Conservation (phyloP, 2,329 filamentous ascomycete species). For the Fulvia fulva region DNA sequence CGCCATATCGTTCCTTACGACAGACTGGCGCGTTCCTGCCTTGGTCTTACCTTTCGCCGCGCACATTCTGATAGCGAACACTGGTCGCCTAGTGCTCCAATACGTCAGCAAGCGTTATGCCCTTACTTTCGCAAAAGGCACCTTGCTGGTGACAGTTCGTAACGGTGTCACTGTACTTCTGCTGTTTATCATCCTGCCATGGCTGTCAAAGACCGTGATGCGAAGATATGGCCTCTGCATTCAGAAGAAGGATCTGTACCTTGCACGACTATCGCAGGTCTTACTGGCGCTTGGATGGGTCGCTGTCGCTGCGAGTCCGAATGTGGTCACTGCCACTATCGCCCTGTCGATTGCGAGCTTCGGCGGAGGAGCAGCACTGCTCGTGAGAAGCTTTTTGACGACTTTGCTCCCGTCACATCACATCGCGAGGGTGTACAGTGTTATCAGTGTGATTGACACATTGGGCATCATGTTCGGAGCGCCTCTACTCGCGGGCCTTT, state of each 20-base stretch:
- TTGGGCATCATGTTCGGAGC: constrained; percentile 46
- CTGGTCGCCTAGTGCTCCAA: constrained; percentile 44
- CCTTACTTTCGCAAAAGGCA: constrained; percentile 41
- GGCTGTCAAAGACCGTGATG: constrained; percentile 23
- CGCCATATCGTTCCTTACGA: constrained; percentile 28
- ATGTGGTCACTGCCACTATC: constrained; percentile 22
- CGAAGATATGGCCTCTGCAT: constrained; percentile 17
- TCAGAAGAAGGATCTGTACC: constrained; percentile 31
- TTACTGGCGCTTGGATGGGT: constrained; percentile 28
- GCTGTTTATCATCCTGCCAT: constrained; percentile 32
- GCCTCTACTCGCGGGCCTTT: constrained; percentile 47
- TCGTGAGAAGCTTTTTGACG: constrained; percentile 51
- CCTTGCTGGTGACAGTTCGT: constrained; percentile 32
- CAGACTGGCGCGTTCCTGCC: constrained; percentile 31
- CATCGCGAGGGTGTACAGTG: constrained; percentile 52
- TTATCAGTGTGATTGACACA: constrained; percentile 50
- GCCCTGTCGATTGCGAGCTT: constrained; percentile 47
- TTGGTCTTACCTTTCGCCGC: constrained; percentile 29
- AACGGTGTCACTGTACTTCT: constrained; percentile 29
- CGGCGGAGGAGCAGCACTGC: constrained; percentile 43
- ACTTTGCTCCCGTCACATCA: constrained; percentile 52
- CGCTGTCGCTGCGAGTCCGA: constrained; percentile 30
- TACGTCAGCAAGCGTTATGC: constrained; percentile 52
- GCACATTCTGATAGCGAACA: constrained; percentile 26
- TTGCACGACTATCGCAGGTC: constrained; percentile 30